phyloP scores from a whole-genome alignment of 2,329 filamentous ascomycete genomes.

The Incumbomyces delicatus region DNA sequence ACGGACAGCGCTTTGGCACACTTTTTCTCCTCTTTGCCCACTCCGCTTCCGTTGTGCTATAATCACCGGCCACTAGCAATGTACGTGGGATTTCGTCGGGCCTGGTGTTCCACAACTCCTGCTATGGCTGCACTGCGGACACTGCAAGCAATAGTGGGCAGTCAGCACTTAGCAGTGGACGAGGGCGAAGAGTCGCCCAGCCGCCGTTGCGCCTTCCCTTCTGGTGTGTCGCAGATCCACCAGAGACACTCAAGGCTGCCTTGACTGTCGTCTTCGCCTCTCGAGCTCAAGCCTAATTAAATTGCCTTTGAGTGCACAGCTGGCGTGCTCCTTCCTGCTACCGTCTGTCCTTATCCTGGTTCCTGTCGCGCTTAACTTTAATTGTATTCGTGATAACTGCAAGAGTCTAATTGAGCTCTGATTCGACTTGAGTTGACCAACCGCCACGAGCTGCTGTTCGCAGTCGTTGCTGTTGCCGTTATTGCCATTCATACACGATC shows the following conservation, averaged over 20 bases:
- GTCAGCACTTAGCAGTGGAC: no score
- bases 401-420: not conserved
- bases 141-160: no score
- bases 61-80: not conserved
- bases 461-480: not conserved
- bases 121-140: no score
- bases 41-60: slow-evolving; percentile 2
- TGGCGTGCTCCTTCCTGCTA: not conserved
- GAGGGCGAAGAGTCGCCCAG: no score
- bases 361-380: not conserved
- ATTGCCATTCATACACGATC: not conserved
- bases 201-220: no score
- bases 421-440: not conserved
- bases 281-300: no score
- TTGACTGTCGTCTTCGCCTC: no score
- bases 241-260: no score
- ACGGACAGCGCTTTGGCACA: not conserved
- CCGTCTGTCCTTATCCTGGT: not conserved
- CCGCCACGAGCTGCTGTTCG: not conserved
- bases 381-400: not conserved
- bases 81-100: slow-evolving; percentile 1
- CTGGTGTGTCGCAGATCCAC: no score
- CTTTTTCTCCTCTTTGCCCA: not conserved
- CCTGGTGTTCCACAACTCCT: not conserved
- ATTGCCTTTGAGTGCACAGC: no score